These are phyloP conservation scores for Malbranchea cinnamomea DNA, from an alignment of 2,329 filamentous ascomycete genomes.

Conservation along the genomic window DNA sequence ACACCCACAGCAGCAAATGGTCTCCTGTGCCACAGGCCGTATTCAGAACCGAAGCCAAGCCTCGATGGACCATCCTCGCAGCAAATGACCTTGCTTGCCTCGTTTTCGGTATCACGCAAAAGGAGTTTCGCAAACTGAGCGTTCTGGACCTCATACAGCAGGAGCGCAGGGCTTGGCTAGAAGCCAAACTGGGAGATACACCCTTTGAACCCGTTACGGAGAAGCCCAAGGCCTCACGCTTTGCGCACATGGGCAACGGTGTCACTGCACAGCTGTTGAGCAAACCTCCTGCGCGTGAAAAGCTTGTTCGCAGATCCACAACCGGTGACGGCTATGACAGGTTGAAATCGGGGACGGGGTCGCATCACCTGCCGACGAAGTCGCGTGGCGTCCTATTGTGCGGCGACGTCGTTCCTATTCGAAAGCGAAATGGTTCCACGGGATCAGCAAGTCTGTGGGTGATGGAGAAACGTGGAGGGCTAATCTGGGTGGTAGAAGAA, in stretches of 20 bases:
- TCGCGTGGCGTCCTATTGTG: constrained; percentile 84
- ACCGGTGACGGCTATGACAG: constrained; percentile 38
- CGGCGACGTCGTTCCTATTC: constrained; percentile 94
- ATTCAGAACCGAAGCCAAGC: constrained; percentile 82
- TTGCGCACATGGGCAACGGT: constrained; percentile 56
- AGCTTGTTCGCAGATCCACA: constrained; percentile 32
- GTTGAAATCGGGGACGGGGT: constrained; percentile 32
- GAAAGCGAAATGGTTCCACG: constrained; percentile 82
- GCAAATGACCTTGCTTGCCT: constrained; percentile 94
- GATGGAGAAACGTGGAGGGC: constrained; percentile 82
- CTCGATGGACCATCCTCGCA: constrained; percentile 90
- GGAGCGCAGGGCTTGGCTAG: constrained; percentile 77
- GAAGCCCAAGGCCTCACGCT: constrained; percentile 24
- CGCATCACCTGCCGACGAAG: constrained; percentile 56
- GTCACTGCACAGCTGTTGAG: constrained; percentile 79
- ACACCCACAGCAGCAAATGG: constrained; percentile 82
- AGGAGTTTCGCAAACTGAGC: constrained; percentile 84
- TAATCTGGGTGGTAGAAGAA: constrained; percentile 97
- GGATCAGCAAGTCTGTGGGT: constrained; percentile 96
- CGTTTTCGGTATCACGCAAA: constrained; percentile 97
- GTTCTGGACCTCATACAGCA: constrained; percentile 90
- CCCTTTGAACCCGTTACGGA: constrained; percentile 37
- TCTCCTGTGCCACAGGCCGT: constrained; percentile 87
- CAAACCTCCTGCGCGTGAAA: constrained; percentile 53
- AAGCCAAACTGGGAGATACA: constrained; percentile 54